A percentile compares a stretch with the other conserved stretches of the same genome.
These are phyloP conservation scores for Pseudocercospora pini-densiflorae DNA, from an alignment of 2,329 filamentous ascomycete genomes.

Conservation along the genomic window DNA sequence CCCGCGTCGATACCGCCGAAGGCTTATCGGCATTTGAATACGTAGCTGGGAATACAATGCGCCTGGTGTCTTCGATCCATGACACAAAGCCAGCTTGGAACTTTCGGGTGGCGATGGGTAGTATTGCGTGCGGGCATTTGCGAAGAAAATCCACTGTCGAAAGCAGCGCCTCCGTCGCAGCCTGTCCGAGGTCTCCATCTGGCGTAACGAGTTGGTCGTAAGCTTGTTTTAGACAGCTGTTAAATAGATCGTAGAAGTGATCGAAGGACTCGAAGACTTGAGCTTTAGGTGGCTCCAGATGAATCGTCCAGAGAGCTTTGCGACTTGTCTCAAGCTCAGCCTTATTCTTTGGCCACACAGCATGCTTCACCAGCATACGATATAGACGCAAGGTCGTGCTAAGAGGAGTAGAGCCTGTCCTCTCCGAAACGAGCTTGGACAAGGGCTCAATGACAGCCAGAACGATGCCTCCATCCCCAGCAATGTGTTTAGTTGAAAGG, in stretches of 20 bases:
- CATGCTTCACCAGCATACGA: conserved; percentile 30
- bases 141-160: conserved; percentile 18
- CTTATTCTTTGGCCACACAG: conserved; percentile 59
- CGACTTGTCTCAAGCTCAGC: conserved; percentile 69
- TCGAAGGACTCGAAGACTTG: conserved; percentile 64
- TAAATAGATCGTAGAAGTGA: conserved; percentile 66
- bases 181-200: conserved; percentile 34
- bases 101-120: conserved; percentile 60
- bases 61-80: conserved; percentile 66
- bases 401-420: conserved; percentile 14
- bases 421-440: conserved; percentile 28
- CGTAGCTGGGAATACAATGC: conserved; percentile 19
- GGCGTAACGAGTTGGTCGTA: conserved; percentile 51
- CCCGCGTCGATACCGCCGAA: conserved; percentile 26
- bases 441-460: conserved; percentile 67
- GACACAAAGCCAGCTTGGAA: conserved; percentile 65
- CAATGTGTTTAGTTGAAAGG: conserved; percentile 62
- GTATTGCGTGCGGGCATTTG: conserved; percentile 50
- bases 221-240: conserved; percentile 56
- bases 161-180: background rate
- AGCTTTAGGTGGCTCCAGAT: conserved; percentile 40
- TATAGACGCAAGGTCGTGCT: conserved; percentile 22
- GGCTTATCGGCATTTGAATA: conserved; percentile 52
- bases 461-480: conserved; percentile 69
- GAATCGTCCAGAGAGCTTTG: conserved; percentile 68